phyloP scores from a whole-genome alignment of 441 rosid genomes.

The Erodium texanum region DNA sequence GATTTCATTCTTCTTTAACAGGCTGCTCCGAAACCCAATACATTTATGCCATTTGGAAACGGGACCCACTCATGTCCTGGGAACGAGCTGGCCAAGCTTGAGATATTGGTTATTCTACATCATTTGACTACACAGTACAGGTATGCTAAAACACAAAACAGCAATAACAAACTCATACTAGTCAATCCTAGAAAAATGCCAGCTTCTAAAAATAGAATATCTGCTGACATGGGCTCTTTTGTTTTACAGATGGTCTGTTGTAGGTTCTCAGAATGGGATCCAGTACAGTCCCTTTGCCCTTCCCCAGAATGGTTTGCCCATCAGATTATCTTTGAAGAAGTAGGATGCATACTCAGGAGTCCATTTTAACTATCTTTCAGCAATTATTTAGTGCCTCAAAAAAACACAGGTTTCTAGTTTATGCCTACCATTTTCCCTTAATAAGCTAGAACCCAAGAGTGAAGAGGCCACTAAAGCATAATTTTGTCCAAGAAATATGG shows the following conservation, averaged over 20 bases:
- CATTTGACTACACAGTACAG: constrained; percentile 93
- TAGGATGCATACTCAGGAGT: constrained; percentile 3
- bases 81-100: constrained; percentile 84
- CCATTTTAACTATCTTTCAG: background rate
- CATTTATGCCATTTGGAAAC: constrained; percentile 86
- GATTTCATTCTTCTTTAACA: constrained; percentile 18
- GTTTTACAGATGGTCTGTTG: constrained; percentile 57
- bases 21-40: constrained; percentile 81
- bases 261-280: constrained; percentile 57
- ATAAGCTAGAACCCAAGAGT: too few species aligned
- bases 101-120: constrained; percentile 69
- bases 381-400: too few species aligned
- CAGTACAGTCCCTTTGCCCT: constrained; percentile 97
- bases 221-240: constrained; percentile 21
- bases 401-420: background rate
- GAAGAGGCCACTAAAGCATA: too few species aligned
- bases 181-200: too few species aligned
- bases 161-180: background rate
- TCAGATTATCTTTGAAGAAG: constrained; percentile 43
- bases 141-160: constrained; percentile 22
- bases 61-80: constrained; percentile 95
- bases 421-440: background rate
- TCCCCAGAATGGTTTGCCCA: constrained; percentile 88
- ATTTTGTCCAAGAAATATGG: background rate
- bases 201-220: constrained; percentile 12